Conservation (phyloP, 1,139 yeast species). For the Lodderomyces parapsilosis region DNA sequence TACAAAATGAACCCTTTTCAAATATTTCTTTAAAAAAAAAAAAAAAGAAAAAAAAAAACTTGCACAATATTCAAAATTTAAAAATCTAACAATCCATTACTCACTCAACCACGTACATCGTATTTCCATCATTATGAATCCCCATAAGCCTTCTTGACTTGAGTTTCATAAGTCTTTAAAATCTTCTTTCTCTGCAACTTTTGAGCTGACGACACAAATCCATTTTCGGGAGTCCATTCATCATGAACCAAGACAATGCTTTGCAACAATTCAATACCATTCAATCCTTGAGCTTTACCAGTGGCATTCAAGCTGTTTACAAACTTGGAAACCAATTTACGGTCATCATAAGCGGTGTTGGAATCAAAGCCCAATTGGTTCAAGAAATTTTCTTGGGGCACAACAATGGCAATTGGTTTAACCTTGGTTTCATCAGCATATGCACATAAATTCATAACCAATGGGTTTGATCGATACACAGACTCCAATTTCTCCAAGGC, state of each 20-base stretch:
- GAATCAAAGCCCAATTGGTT: slow-evolving; percentile 49
- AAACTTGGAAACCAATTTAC: slow-evolving; percentile 54
- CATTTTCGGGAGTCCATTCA: slow-evolving; percentile 98
- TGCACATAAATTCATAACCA: slow-evolving; percentile 81
- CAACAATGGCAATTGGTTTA: slow-evolving; percentile 88
- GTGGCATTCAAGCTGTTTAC: slow-evolving; percentile 67
- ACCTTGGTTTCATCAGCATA: slow-evolving; percentile 86
- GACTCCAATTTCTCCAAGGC: slow-evolving; percentile 93
- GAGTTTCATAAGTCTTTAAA: slow-evolving; percentile 57
- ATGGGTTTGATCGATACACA: slow-evolving; percentile 76
- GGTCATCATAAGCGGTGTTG: slow-evolving; percentile 47
- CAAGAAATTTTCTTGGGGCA: slow-evolving; percentile 73
- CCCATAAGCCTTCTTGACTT: slow-evolving; percentile 57
- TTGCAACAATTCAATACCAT: slow-evolving; percentile 80
- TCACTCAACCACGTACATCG: too few relatives aligned
- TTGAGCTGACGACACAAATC: slow-evolving; percentile 92
- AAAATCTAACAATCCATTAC: too few relatives aligned
- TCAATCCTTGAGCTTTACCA: slow-evolving; percentile 77
- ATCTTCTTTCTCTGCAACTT: slow-evolving; percentile 94
- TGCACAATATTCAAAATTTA: too few relatives aligned
- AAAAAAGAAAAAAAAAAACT: too few relatives aligned
- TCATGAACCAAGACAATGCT: slow-evolving; percentile 79
- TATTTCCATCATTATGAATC: slow-evolving; percentile 4
- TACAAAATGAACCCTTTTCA: too few relatives aligned
- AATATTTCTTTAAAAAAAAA: too few relatives aligned